Percentiles rank a stretch among this genome's conserved stretches.
phyloP scores from a whole-genome alignment of 345 rosid genomes.

The Bruguiera parviflora region DNA sequence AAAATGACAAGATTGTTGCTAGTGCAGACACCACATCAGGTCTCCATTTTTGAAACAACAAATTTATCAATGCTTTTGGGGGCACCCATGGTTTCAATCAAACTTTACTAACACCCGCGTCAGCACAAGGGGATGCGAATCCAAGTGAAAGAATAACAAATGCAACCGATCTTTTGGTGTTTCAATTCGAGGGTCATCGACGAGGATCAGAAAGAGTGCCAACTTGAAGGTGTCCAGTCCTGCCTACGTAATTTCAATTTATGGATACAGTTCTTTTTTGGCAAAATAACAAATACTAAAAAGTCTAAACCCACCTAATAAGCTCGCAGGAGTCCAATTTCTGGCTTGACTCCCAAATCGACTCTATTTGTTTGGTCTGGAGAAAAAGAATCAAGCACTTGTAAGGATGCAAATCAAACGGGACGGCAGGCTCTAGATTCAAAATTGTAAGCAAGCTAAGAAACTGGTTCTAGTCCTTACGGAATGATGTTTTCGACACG shows the following conservation, averaged over 20 bases:
- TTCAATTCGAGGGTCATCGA: neutral
- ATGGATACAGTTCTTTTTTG: too few species aligned
- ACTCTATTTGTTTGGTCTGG: conserved; percentile 23
- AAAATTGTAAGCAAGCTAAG: neutral
- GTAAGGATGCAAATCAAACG: neutral
- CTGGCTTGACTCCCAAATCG: conserved; percentile 22
- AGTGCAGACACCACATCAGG: conserved; percentile 52
- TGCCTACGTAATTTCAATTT: conserved; percentile 5
- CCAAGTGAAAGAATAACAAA: conserved; percentile 30
- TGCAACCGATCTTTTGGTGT: conserved; percentile 15
- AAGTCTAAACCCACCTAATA: conserved; percentile 14
- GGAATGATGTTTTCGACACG: conserved; percentile 41
- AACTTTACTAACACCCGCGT: conserved; percentile 28
- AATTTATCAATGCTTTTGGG: conserved; percentile 74
- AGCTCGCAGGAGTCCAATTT: conserved; percentile 20
- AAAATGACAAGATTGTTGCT: conserved; percentile 4
- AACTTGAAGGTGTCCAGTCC: neutral
- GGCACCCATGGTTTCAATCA: conserved; percentile 76
- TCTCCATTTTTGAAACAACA: conserved; percentile 53
- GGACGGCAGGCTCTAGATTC: neutral
- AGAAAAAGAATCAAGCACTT: neutral
- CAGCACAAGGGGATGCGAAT: conserved; percentile 9
- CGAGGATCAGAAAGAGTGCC: neutral
- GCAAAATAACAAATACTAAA: neutral
- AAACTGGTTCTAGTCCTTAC: conserved; percentile 28